Evolutionary conservation across 768 basidiomycete genomes (phyloP).

Genomic region (Scleroderma citrinum): DNA sequence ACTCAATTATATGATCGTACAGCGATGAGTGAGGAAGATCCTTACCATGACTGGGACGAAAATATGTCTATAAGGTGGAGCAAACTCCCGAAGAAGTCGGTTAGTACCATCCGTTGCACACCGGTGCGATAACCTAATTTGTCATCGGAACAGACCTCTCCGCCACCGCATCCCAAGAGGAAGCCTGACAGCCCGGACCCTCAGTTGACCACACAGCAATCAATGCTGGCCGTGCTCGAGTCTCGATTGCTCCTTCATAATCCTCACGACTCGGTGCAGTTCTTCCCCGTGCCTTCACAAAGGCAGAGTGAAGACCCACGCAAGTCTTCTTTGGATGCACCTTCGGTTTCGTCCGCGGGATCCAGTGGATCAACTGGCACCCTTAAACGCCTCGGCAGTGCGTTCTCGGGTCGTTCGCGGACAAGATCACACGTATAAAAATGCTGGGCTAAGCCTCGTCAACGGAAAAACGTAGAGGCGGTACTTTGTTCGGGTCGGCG

Average conservation of each 20-base stretch:
- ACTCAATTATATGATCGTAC: constrained; percentile 25
- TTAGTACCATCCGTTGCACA: constrained; percentile 9
- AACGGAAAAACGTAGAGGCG: neutral
- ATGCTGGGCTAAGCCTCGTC: neutral
- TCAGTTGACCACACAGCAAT: constrained; percentile 25
- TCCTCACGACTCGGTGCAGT: constrained; percentile 27
- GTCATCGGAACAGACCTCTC: constrained; percentile 13
- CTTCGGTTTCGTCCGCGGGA: constrained; percentile 21
- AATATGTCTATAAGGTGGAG: constrained; percentile 25
- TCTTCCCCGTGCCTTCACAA: constrained; percentile 29
- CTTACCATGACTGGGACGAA: constrained; percentile 31
- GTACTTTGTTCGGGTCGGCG: neutral
- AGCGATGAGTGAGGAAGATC: constrained; percentile 30
- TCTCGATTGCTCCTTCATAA: constrained; percentile 23
- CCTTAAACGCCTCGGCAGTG: constrained; percentile 15
- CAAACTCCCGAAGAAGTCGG: constrained; percentile 10
- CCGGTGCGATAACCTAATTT: constrained; percentile 1
- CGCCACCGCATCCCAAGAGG: constrained; percentile 23
- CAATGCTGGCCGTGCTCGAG: constrained; percentile 27
- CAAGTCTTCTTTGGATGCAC: constrained; percentile 24
- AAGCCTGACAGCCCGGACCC: constrained; percentile 9
- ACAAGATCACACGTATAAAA: constrained; percentile 14
- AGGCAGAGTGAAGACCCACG: constrained; percentile 24
- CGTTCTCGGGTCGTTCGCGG: constrained; percentile 14
- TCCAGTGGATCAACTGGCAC: constrained; percentile 11